Evolutionary conservation across 208 protist species (phyloP).

Genomic region (Willaertia magna): DNA sequence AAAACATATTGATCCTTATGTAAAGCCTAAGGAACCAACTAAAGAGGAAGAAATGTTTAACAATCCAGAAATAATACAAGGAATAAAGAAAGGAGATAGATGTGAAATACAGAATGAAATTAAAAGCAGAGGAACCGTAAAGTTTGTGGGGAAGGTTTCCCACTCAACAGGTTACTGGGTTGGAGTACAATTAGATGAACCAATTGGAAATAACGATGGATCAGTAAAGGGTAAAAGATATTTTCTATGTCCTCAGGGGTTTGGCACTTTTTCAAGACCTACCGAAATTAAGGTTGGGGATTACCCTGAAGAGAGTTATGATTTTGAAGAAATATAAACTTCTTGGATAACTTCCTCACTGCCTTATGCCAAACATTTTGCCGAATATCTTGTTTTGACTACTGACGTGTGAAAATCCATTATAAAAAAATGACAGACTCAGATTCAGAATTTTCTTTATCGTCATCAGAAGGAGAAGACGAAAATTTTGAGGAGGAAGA

Average conservation of each 20-base stretch:
- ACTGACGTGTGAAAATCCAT: no score
- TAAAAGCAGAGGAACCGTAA: conserved; percentile 54
- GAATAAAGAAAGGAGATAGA: conserved; percentile 59
- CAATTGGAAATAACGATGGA: conserved; percentile 80
- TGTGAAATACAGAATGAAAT: conserved; percentile 60
- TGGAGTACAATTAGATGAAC: conserved; percentile 80
- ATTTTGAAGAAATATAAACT: neutral
- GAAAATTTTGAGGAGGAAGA: no score
- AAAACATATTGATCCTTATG: conserved; percentile 46
- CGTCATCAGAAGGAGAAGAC: no score
- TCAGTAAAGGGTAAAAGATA: conserved; percentile 64
- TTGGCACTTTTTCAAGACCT: conserved; percentile 66
- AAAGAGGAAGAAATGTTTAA: conserved; percentile 54
- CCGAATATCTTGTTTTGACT: no score
- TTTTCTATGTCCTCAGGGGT: conserved; percentile 60
- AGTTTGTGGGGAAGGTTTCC: conserved; percentile 58
- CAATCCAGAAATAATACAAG: conserved; percentile 29
- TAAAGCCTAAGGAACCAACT: conserved; percentile 27
- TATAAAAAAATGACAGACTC: no score
- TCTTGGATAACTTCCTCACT: no score
- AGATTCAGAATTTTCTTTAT: no score
- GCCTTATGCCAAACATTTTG: no score
- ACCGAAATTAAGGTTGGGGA: conserved; percentile 68
- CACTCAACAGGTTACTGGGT: conserved; percentile 72
- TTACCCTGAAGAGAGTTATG: conserved; percentile 66